These are phyloP conservation scores for Cryptococcus amylolentus DNA, from an alignment of 1,284 basidiomycete genomes.

Conservation along the genomic window DNA sequence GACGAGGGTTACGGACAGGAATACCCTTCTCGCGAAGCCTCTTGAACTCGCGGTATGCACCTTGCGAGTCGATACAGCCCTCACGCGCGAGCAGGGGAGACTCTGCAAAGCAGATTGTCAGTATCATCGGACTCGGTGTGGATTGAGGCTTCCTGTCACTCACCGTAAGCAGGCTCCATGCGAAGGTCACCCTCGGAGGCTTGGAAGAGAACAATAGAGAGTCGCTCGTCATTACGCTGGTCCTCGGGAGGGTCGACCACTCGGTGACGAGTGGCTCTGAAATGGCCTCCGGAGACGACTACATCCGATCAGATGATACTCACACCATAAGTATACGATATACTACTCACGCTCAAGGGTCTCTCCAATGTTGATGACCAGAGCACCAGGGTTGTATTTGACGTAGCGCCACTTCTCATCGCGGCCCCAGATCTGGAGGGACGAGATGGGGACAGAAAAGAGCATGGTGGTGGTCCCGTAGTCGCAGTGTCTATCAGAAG, in stretches of 20 bases:
- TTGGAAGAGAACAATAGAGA: conserved; percentile 11
- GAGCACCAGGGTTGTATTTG: conserved; percentile 10
- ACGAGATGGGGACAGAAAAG: conserved; percentile 12
- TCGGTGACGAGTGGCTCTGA: conserved; percentile 45
- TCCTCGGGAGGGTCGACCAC: conserved; percentile 18
- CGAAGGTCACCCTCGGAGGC: conserved; percentile 6
- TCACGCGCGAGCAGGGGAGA: conserved; percentile 25
- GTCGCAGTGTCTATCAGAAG: conserved; percentile 1
- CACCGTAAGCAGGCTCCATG: conserved; percentile 11
- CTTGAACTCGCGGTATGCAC: conserved; percentile 34
- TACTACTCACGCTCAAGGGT: conserved; percentile 9
- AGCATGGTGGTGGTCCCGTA: conserved; percentile 14
- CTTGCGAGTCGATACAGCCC: conserved; percentile 32
- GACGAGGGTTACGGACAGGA: conserved; percentile 15
- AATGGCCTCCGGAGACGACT: conserved; percentile 28
- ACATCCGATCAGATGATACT: not conserved
- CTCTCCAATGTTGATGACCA: conserved; percentile 14
- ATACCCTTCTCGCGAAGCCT: conserved; percentile 21
- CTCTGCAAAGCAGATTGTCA: conserved; percentile 8
- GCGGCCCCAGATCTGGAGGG: conserved; percentile 9
- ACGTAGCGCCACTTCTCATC: conserved; percentile 14
- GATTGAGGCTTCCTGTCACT: not conserved
- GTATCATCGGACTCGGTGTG: not conserved
- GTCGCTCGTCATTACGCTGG: conserved; percentile 22
- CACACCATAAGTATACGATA: not conserved